A percentile compares a stretch with the other conserved stretches of the same genome.
phyloP scores from a whole-genome alignment of 371 early-diverging fungal genomes.

The Actinomortierella ambigua region DNA sequence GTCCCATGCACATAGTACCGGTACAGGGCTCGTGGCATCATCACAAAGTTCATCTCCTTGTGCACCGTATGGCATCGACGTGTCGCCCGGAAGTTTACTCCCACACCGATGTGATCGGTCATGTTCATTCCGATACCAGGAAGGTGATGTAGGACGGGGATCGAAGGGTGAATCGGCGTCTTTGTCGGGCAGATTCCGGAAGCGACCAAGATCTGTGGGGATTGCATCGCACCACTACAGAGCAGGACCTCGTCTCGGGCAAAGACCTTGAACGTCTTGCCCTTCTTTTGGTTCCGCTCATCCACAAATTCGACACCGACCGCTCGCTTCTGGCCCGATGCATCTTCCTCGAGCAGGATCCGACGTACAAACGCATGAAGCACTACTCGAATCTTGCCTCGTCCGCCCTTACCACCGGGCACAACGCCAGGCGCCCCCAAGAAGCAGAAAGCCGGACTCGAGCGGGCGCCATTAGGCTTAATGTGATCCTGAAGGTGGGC shows the following conservation, averaged over 20 bases:
- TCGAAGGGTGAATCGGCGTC: slow-evolving; percentile 12
- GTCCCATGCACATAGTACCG: not conserved
- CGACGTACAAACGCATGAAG: slow-evolving; percentile 17
- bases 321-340: slow-evolving; percentile 21
- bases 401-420: slow-evolving; percentile 11
- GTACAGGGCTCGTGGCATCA: too few relatives aligned
- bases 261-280: too few relatives aligned
- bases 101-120: slow-evolving; percentile 12
- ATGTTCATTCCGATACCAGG: slow-evolving; percentile 24
- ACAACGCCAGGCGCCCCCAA: slow-evolving; percentile 17
- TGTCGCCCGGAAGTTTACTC: slow-evolving; percentile 8
- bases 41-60: slow-evolving; percentile 2
- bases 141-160: slow-evolving; percentile 17
- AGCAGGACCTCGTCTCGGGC: slow-evolving; percentile 25
- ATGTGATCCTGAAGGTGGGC: too few relatives aligned
- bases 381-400: slow-evolving; percentile 32
- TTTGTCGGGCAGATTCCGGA: slow-evolving; percentile 21
- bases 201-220: slow-evolving; percentile 16
- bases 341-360: slow-evolving; percentile 13
- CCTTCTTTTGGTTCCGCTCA: slow-evolving; percentile 27
- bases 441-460: too few relatives aligned
- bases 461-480: too few relatives aligned
- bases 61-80: not conserved
- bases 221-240: slow-evolving; percentile 16
- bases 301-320: slow-evolving; percentile 28